Base-by-base conservation (phyloP, 768 basidiomycete genomes). In the Phanerodontia chrysosporium region DNA sequence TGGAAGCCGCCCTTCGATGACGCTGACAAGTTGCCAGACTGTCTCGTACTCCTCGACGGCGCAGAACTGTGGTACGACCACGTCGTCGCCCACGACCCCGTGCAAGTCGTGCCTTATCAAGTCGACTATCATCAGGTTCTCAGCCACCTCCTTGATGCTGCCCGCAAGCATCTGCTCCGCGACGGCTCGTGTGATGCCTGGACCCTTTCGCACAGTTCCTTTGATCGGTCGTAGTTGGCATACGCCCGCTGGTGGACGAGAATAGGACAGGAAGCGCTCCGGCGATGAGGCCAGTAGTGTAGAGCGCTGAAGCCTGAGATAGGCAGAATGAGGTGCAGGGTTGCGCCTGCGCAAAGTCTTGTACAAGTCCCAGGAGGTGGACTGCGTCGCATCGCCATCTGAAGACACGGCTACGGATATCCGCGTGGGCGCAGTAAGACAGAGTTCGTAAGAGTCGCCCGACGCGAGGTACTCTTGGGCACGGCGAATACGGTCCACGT, bases 121-220 rank as follows among this genome's bases (percentile, higher is more conserved):
- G 70, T 98, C 95, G 25, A 97, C 95, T 62, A 98, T 97, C 95
- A 98, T 98, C 58, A 98, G 73, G 69, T 98, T 98, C 76, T 98
- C 95, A 0, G 95, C 95, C 1, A 95, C 85, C 72, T 98, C 95
- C 70, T 98, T 98, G 45, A 75, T 77, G 70, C 82, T 89, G 5
- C 87, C 86, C 14, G 76, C 77, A 58, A 89, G 72, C 14, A 80
- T 70, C 71, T 85, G 65, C 65, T 88, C 85, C n/a, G 87, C 87
- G 49, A 83, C 80, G 56, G 79, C 83, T 27, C 83, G 83, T 18
- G 81, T 86, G 58, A 87, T 78, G 8, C 76, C 77, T 7, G 86
- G 83, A 2, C 76, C 83, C 71, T 90, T 92, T 45, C 85, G 83
- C 25, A 92, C 78, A 0, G 95, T 97, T 7, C 95, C 95, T 66